Evolutionary conservation across 345 rosid species (phyloP).

Genomic region (Eutrema japonicum): DNA sequence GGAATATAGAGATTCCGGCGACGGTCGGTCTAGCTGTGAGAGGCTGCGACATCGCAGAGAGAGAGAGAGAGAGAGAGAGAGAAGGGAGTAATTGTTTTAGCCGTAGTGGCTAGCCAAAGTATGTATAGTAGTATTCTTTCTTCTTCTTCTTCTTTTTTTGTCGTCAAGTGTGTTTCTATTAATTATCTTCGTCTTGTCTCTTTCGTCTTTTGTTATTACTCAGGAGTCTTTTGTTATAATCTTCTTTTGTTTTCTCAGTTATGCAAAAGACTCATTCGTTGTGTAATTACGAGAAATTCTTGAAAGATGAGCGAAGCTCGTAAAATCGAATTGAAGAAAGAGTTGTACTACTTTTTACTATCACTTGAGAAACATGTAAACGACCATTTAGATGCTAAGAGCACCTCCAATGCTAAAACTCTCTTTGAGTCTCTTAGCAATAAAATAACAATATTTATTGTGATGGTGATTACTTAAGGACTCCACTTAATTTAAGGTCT

Average conservation of each 20-base stretch:
- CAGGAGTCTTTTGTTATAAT: no score
- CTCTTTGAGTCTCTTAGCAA: no score
- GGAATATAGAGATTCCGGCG: slow-evolving; percentile 29
- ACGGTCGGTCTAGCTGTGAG: slow-evolving; percentile 41
- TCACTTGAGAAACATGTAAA: slow-evolving; percentile 3
- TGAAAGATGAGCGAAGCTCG: background rate
- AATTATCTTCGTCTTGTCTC: slow-evolving; percentile 23
- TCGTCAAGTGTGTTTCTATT: background rate
- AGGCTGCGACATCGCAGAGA: slow-evolving; percentile 54
- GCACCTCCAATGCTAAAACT: no score
- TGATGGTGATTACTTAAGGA: no score
- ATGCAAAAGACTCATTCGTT: background rate
- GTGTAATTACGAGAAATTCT: background rate
- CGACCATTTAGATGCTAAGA: slow-evolving; percentile 7
- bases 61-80: slow-evolving; percentile 22
- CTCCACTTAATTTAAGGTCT: no score
- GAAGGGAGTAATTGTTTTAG: slow-evolving; percentile 24
- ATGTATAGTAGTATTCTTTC: background rate
- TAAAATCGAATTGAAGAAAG: background rate
- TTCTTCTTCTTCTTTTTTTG: background rate
- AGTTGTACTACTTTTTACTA: background rate
- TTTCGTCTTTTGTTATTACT: slow-evolving; percentile 17
- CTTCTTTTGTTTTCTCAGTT: background rate
- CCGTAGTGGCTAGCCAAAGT: slow-evolving; percentile 12
- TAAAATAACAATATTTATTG: no score